phyloP scores from a whole-genome alignment of 1,284 basidiomycete genomes.

The Boletus smithii region DNA sequence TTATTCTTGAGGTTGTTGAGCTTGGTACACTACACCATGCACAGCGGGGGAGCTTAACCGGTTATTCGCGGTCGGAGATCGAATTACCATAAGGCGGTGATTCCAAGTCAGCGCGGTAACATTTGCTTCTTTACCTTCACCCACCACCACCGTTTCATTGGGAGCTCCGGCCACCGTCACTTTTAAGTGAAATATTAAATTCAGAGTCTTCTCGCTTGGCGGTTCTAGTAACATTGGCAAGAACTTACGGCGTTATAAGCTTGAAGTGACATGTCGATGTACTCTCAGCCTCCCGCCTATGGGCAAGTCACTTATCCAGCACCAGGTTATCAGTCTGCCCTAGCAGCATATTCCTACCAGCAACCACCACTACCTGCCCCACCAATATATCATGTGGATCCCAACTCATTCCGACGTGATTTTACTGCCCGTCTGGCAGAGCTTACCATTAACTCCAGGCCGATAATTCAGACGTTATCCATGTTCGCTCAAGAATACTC shows the following conservation, averaged over 20 bases:
- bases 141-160: constrained; percentile 48
- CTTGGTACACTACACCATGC: constrained; percentile 1
- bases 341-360: constrained; percentile 47
- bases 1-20: constrained; percentile 26
- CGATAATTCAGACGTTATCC: constrained; percentile 93
- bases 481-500: constrained; percentile 88
- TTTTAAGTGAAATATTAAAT: constrained; percentile 39
- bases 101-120: constrained; percentile 20
- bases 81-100: constrained; percentile 26
- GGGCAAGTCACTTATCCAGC: constrained; percentile 38
- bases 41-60: constrained; percentile 15
- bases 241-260: constrained; percentile 32
- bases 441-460: constrained; percentile 93
- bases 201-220: constrained; percentile 36
- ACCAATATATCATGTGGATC: constrained; percentile 58
- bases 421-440: constrained; percentile 75
- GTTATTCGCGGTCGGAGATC: constrained; percentile 34
- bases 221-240: constrained; percentile 31
- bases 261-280: constrained; percentile 47
- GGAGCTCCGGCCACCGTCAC: constrained; percentile 34
- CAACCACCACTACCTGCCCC: constrained; percentile 46
- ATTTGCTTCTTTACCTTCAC: constrained; percentile 39
- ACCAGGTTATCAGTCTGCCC: constrained; percentile 40
- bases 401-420: constrained; percentile 77
- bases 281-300: constrained; percentile 43